These are phyloP conservation scores for Scopulariopsis brevicaulis DNA, from an alignment of 2,329 filamentous ascomycete genomes.

Conservation along the genomic window DNA sequence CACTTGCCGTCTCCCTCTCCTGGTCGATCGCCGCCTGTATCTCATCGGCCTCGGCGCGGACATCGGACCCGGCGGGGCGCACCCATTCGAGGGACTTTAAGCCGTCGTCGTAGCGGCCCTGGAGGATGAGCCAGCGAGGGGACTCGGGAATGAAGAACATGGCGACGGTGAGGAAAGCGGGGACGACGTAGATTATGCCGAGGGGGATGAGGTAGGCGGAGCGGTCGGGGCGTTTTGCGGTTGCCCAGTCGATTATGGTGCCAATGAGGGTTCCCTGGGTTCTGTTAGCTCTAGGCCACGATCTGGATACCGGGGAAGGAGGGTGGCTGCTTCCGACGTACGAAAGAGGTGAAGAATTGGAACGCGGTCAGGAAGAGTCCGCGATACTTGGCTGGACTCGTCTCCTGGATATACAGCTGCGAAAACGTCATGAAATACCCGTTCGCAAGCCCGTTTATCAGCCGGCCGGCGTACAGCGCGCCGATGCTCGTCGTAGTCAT, in stretches of 20 bases:
- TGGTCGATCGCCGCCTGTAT: conserved; percentile 24
- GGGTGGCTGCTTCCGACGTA: not conserved
- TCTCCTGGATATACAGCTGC: conserved; percentile 35
- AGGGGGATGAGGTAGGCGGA: conserved; percentile 21
- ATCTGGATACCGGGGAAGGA: not conserved
- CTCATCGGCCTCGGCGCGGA: conserved; percentile 23
- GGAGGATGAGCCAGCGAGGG: conserved; percentile 20
- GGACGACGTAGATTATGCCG: conserved; percentile 24
- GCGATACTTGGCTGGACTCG: conserved; percentile 33
- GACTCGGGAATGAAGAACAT: conserved; percentile 27
- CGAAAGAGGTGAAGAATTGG: conserved; percentile 19
- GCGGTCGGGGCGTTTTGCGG: conserved; percentile 16
- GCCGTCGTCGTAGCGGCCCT: conserved; percentile 1
- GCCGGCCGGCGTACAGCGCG: conserved; percentile 40
- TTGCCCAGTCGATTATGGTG: conserved; percentile 25
- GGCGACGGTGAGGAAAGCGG: conserved; percentile 19
- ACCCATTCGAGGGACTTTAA: conserved; percentile 2
- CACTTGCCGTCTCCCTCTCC: conserved; percentile 20
- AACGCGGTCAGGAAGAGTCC: conserved; percentile 34
- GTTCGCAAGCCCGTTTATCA: conserved; percentile 44
- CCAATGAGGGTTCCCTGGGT: conserved; percentile 28
- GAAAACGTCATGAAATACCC: conserved; percentile 46
- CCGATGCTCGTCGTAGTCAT: conserved; percentile 40
- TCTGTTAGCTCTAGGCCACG: conserved; percentile 16
- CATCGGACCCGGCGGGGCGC: conserved; percentile 18